Evolutionary conservation across 768 basidiomycete genomes (phyloP).

Genomic region (Pleurotus platypus): DNA sequence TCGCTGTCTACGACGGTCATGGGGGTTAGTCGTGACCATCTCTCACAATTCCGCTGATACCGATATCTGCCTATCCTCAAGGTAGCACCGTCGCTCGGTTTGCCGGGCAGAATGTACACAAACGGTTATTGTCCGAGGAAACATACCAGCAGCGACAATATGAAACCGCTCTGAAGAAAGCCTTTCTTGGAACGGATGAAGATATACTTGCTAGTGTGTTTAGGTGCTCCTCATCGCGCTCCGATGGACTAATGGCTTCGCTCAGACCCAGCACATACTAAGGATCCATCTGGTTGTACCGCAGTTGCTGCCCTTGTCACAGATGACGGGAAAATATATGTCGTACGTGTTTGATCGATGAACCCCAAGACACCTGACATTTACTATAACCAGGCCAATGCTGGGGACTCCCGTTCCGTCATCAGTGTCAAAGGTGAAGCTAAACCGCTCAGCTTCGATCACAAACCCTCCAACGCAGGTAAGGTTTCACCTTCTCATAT

Average conservation of each 20-base stretch:
- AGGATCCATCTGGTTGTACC: constrained; percentile 95
- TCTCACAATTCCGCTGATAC: constrained; percentile 5
- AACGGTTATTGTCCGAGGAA: constrained; percentile 69
- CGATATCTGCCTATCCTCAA: constrained; percentile 23
- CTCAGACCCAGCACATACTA: constrained; percentile 78
- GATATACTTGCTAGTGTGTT: constrained; percentile 80
- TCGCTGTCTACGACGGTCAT: constrained; percentile 98
- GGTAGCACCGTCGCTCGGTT: constrained; percentile 84
- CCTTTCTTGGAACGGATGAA: constrained; percentile 93
- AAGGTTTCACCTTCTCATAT: constrained; percentile 21
- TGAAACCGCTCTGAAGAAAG: constrained; percentile 74
- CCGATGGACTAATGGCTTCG: constrained; percentile 10
- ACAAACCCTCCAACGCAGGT: constrained; percentile 91
- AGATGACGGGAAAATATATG: constrained; percentile 70
- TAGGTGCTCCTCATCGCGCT: background rate
- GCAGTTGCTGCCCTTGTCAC: constrained; percentile 88
- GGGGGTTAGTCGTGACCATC: constrained; percentile 60
- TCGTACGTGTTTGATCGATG: constrained; percentile 45
- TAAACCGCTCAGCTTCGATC: constrained; percentile 88
- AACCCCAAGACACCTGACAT: constrained; percentile 2
- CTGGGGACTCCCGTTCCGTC: constrained; percentile 93
- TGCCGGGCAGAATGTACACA: constrained; percentile 82
- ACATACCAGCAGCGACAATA: constrained; percentile 70
- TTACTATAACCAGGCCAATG: constrained; percentile 72
- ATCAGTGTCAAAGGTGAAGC: constrained; percentile 81